These are phyloP conservation scores for Beauveria australis DNA, from an alignment of 2,329 filamentous ascomycete genomes.

Conservation along the genomic window DNA sequence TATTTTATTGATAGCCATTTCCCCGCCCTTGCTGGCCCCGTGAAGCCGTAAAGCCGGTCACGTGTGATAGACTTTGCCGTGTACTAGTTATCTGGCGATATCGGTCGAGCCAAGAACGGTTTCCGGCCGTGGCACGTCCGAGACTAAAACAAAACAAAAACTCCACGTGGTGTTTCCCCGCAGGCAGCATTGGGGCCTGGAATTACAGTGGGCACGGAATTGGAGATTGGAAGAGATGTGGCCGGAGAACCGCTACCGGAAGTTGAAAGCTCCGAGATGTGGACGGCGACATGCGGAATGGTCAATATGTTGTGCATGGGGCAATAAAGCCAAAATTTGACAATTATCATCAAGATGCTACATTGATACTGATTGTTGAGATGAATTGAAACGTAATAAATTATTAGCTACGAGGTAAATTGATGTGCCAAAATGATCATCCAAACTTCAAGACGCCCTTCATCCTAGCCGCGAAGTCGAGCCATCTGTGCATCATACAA, in stretches of 20 bases:
- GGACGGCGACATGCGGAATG: background rate
- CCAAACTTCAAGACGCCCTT: background rate
- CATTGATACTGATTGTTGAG: too few relatives aligned
- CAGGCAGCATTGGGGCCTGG: background rate
- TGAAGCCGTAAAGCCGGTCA: slow-evolving; percentile 9
- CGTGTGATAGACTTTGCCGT: background rate
- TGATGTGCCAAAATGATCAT: too few relatives aligned
- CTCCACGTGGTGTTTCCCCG: background rate
- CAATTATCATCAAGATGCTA: too few relatives aligned
- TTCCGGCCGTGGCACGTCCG: background rate
- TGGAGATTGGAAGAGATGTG: too few relatives aligned
- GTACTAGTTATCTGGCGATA: background rate
- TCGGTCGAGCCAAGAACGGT: slow-evolving; percentile 1
- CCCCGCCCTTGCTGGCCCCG: background rate
- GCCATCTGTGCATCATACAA: slow-evolving; percentile 24
- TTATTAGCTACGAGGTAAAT: too few relatives aligned
- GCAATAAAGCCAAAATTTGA: too few relatives aligned
- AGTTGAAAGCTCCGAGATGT: background rate
- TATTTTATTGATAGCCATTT: background rate
- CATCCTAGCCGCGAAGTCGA: slow-evolving; percentile 7
- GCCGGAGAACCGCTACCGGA: background rate
- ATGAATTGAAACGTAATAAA: too few relatives aligned
- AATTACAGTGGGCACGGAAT: background rate
- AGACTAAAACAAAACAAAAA: background rate
- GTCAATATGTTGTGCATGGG: background rate